Conservation (phyloP, 768 basidiomycete species). For the Hygrophorus pudorinus region DNA sequence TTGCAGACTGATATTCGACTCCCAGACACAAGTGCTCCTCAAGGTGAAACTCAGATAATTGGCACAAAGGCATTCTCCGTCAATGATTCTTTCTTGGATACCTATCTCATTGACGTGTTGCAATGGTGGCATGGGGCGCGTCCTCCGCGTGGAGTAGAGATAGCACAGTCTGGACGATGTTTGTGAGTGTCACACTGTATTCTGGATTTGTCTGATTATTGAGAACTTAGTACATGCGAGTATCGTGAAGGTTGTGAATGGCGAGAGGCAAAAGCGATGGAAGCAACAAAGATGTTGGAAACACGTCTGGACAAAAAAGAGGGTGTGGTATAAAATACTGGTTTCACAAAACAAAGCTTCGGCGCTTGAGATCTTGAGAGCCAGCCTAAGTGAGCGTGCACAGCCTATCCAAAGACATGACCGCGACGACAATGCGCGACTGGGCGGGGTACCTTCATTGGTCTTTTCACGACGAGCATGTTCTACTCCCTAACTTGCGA, state of each 20-base stretch:
- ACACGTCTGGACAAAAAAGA: too few relatives aligned
- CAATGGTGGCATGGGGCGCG: conserved; percentile 72
- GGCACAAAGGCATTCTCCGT: conserved; percentile 54
- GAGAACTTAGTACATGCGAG: conserved; percentile 49
- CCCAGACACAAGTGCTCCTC: not conserved
- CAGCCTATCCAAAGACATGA: too few relatives aligned
- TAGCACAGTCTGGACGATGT: conserved; percentile 54
- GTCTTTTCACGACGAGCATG: conserved; percentile 27
- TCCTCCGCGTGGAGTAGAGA: conserved; percentile 57
- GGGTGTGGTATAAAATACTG: too few relatives aligned
- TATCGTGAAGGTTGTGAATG: conserved; percentile 74
- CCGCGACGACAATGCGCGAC: not conserved
- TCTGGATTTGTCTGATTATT: not conserved
- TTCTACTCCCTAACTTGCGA: conserved; percentile 28
- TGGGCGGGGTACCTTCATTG: conserved; percentile 24
- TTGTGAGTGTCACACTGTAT: conserved; percentile 33
- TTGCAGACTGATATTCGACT: too few relatives aligned
- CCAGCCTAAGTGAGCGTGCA: too few relatives aligned
- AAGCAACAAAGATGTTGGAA: conserved; percentile 11
- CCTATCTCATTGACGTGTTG: conserved; percentile 43
- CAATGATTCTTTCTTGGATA: conserved; percentile 41
- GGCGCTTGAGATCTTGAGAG: too few relatives aligned
- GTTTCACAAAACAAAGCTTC: too few relatives aligned
- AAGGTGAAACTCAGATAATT: conserved; percentile 32
- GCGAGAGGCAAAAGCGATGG: conserved; percentile 47